Conservation (phyloP, 2,329 filamentous ascomycete genomes). For the Aspergillus neoniger region DNA sequence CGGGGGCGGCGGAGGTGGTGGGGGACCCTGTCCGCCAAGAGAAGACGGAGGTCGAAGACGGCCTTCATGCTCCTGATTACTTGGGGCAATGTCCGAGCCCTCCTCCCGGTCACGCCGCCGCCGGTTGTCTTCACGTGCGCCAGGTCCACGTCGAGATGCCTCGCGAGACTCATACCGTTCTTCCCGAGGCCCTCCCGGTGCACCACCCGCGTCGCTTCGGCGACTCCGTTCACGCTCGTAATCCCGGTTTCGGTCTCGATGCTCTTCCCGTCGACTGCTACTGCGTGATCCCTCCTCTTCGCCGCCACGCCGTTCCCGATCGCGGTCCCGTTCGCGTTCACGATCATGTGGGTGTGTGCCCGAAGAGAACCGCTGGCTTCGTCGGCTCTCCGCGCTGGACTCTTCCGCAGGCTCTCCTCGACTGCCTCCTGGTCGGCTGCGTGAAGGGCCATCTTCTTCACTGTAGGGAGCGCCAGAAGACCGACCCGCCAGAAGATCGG, state of each 20-base stretch:
- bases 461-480: slow-evolving; percentile 26
- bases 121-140: slow-evolving; percentile 38
- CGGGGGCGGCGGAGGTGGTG: slow-evolving; percentile 33
- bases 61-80: slow-evolving; percentile 34
- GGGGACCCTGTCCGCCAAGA: slow-evolving; percentile 31
- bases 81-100: slow-evolving; percentile 24
- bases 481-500: slow-evolving; percentile 38
- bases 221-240: slow-evolving; percentile 39
- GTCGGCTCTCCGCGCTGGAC: slow-evolving; percentile 32
- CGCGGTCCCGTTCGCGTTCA: slow-evolving; percentile 33
- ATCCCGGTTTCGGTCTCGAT: slow-evolving; percentile 37
- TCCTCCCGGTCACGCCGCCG: slow-evolving; percentile 41
- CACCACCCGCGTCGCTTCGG: slow-evolving; percentile 31
- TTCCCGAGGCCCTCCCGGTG: slow-evolving; percentile 19
- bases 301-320: slow-evolving; percentile 30
- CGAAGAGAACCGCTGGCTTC: slow-evolving; percentile 34
- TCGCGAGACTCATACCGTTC: slow-evolving; percentile 34
- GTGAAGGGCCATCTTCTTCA: slow-evolving; percentile 31
- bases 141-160: slow-evolving; percentile 32
- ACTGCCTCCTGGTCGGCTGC: slow-evolving; percentile 29
- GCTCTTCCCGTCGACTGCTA: slow-evolving; percentile 39
- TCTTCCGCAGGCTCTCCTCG: slow-evolving; percentile 41
- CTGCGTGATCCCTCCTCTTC: slow-evolving; percentile 30
- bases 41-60: slow-evolving; percentile 39
- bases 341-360: slow-evolving; percentile 27